Base-by-base conservation (phyloP, 2,329 filamentous ascomycete species). In the Diaporthe nobilis region DNA sequence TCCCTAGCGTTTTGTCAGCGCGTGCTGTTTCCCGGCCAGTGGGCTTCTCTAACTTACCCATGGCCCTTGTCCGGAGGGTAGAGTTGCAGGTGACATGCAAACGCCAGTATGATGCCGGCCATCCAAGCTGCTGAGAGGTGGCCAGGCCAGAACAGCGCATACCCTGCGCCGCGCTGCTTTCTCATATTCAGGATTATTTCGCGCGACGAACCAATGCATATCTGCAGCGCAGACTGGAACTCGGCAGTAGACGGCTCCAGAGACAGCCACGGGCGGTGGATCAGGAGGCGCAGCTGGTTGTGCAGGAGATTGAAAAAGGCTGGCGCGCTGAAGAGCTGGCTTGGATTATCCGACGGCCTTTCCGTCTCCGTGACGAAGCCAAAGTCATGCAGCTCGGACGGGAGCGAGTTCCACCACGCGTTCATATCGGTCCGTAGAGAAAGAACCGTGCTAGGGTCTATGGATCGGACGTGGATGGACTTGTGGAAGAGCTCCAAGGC, bases 341-440 rank as follows among this genome's bases (percentile, higher is more conserved):
- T 53, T 4, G 9, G n/a, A 1, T 53, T 17, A 1, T 53, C n/a
- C 12, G 51, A 53, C 3, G 51, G 51, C 51, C 28, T 53, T 9
- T 28, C n/a, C 10, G 22, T 15, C 9, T 53, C 51, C 12, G 51
- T 28, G 10, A 3, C 51, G 51, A 53, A 53, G n/a, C 51, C 51
- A 28, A 53, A 53, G n/a, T 53, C 51, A 2, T 53, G 51, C 51
- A 53, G 51, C 10, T 53, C 51, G 51, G 51, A 13, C n/a, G 51
- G 51, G n/a, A 53, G 51, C 51, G 51, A 53, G 12, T 53, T 53
- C 51, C n/a, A 53, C 51, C 51, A 53, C n/a, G 51, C 51, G n/a
- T 53, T 53, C 51, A 53, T 53, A 28, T 53, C 51, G 12, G 51
- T 53, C 12, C 51, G 51, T 3, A 53, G 51, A n/a, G 51, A 53